These are phyloP conservation scores for Crinitomyces ghanaensis DNA, from an alignment of 805 yeast genomes.

Conservation along the genomic window DNA sequence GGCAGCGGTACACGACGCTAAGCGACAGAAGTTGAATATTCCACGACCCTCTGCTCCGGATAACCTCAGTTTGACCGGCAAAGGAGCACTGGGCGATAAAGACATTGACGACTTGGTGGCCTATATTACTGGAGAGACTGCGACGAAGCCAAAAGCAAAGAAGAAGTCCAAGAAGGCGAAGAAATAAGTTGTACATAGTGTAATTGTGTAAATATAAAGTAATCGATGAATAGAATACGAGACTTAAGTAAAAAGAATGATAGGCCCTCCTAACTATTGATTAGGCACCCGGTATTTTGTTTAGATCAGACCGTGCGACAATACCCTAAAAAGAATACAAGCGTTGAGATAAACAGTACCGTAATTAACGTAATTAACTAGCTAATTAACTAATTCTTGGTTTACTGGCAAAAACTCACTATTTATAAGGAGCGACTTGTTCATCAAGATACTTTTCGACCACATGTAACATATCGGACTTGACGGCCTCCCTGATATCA, in stretches of 20 bases:
- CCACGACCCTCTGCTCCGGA: no score
- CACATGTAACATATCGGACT: conserved; percentile 25
- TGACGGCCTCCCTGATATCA: conserved; percentile 27
- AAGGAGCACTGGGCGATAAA: conserved; percentile 38
- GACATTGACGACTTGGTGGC: conserved; percentile 63
- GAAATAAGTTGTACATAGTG: no score
- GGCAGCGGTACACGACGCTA: conserved; percentile 36
- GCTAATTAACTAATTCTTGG: no score
- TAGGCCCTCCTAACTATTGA: no score
- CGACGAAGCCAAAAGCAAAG: conserved; percentile 13
- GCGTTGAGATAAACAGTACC: no score
- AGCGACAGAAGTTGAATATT: conserved; percentile 27
- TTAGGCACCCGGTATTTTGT: no score
- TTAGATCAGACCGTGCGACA: no score
- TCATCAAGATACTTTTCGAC: conserved; percentile 29
- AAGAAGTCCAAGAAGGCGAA: conserved; percentile 29
- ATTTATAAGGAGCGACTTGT: conserved; percentile 9
- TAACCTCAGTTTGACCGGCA: conserved; percentile 1
- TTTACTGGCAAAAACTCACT: no score
- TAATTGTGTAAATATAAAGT: no score
- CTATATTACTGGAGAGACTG: conserved; percentile 49
- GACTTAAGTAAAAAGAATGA: background rate
- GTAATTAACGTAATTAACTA: no score
- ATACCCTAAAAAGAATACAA: no score
- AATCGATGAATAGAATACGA: conserved; percentile 1